phyloP scores from a whole-genome alignment of 176 grass and related monocot species.

The Lolium rigidum region DNA sequence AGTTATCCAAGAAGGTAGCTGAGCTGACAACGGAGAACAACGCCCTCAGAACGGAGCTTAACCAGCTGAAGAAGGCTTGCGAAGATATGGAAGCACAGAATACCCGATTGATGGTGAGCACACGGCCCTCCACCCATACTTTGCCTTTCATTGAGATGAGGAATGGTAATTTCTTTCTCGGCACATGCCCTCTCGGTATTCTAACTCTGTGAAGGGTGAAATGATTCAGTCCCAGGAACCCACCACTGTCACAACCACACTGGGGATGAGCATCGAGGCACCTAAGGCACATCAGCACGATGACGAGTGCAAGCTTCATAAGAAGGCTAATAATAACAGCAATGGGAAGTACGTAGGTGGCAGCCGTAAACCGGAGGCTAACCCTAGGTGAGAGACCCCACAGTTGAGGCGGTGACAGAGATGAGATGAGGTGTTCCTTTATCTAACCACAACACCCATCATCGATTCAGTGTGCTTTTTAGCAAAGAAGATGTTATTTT shows the following conservation, averaged over 20 bases:
- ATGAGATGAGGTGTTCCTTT: constrained; percentile 74
- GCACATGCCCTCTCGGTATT: background rate
- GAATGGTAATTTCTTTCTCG: constrained; percentile 1
- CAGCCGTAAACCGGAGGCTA: constrained; percentile 60
- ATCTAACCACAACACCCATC: constrained; percentile 77
- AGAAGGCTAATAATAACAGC: constrained; percentile 57
- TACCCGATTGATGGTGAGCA: constrained; percentile 64
- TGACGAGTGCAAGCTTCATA: constrained; percentile 43
- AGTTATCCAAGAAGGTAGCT: constrained; percentile 59
- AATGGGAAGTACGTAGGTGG: constrained; percentile 47
- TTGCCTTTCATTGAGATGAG: background rate
- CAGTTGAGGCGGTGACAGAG: constrained; percentile 41
- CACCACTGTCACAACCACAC: constrained; percentile 41
- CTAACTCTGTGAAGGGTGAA: constrained; percentile 39
- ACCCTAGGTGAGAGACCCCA: constrained; percentile 55
- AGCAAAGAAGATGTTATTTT: constrained; percentile 54
- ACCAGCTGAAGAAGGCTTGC: constrained; percentile 72
- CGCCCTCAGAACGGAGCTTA: constrained; percentile 61
- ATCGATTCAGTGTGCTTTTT: constrained; percentile 51
- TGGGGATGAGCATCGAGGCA: constrained; percentile 58
- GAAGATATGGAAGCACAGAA: constrained; percentile 68
- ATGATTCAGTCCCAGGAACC: constrained; percentile 44
- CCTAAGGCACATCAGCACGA: constrained; percentile 46
- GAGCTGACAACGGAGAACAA: constrained; percentile 69
- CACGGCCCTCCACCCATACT: constrained; percentile 8